Base-by-base conservation (phyloP, 805 yeast species). In the Candida methanosorbosa region DNA sequence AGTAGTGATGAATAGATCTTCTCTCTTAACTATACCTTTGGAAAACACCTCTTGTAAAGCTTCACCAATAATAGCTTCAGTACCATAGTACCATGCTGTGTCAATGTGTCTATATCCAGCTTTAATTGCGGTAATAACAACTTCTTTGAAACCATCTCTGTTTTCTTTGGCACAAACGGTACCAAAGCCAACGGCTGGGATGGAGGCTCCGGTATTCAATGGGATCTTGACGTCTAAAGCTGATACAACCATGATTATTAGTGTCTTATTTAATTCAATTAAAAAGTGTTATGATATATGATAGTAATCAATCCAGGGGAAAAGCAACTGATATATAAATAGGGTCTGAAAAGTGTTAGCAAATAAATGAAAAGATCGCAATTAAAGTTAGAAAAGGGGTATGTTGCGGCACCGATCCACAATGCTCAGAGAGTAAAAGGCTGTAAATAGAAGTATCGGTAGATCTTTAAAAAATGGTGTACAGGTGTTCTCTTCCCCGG, bases 131-230 rank as follows among this genome's bases (percentile, higher is more conserved):
- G 50, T 50, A 18, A 30, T 37, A 20, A 54, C 12, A 11, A 50
- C 54, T 2, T 39, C 40, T 24, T 47, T 49, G 36, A 46, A 48
- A 6, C 25, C 11, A 1, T 33, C 27, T 13, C 34, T 29, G 9
- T 27, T 29, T 14, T 44, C 48, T 1, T 36, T 42, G 1, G 37
- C 22, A 33, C 42, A 41, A 13, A 44, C 50, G n/a, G 94, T 81
- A 31, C 94, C 92, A 34, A 80, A 69, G 5, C 85, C 90, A 26
- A 83, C 64, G 9, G 65, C 69, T 18, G 90, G 90, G 41, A 83
- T 77, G 20, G 49, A 43, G 21, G 61, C 64, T 18, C 92, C 90
- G 40, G 73, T 71, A 68, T 80, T 81, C 38, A 78, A 61, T 29
- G 65, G 66, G 41, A 64, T 35, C 8, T 38, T 41, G 15, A 38